phyloP scores from a whole-genome alignment of 2,329 filamentous ascomycete genomes.

The Simplicillium sp. region DNA sequence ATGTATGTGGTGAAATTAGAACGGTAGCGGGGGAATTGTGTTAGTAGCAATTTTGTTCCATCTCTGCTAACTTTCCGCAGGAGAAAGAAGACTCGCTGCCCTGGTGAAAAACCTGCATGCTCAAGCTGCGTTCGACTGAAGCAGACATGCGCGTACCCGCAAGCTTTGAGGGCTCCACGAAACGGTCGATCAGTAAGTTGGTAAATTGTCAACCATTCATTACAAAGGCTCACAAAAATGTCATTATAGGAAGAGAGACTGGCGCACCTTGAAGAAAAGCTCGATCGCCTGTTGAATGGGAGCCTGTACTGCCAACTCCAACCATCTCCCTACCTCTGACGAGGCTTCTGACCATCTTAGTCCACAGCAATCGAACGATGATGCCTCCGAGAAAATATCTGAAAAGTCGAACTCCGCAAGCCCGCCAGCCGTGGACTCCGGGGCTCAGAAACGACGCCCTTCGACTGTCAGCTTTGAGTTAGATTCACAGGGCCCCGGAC shows the following conservation, averaged over 20 bases:
- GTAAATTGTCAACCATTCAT: not conserved
- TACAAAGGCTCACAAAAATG: not conserved
- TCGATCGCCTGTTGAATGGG: conserved; percentile 37
- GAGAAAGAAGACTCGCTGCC: conserved; percentile 39
- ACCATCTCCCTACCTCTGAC: too few species aligned
- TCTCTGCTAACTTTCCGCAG: not conserved
- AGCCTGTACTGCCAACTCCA: conserved; percentile 7
- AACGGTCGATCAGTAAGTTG: conserved; percentile 33
- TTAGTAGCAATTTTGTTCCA: too few species aligned
- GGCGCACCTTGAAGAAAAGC: conserved; percentile 41
- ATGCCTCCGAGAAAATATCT: conserved; percentile 15
- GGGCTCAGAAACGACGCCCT: not conserved
- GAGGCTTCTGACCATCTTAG: conserved; percentile 5
- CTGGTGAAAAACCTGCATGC: conserved; percentile 39
- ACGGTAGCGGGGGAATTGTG: too few species aligned
- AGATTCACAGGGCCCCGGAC: conserved; percentile 17
- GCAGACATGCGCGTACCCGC: conserved; percentile 36
- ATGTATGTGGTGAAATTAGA: conserved; percentile 8
- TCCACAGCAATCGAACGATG: conserved; percentile 19
- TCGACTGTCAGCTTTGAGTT: conserved; percentile 16
- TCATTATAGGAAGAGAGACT: conserved; percentile 35
- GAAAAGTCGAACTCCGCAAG: conserved; percentile 24
- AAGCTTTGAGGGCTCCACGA: conserved; percentile 23
- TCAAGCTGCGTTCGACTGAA: conserved; percentile 39
- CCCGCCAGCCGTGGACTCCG: conserved; percentile 14